Evolutionary conservation across 345 rosid genomes (phyloP).

Genomic region (Physaria fendleri): DNA sequence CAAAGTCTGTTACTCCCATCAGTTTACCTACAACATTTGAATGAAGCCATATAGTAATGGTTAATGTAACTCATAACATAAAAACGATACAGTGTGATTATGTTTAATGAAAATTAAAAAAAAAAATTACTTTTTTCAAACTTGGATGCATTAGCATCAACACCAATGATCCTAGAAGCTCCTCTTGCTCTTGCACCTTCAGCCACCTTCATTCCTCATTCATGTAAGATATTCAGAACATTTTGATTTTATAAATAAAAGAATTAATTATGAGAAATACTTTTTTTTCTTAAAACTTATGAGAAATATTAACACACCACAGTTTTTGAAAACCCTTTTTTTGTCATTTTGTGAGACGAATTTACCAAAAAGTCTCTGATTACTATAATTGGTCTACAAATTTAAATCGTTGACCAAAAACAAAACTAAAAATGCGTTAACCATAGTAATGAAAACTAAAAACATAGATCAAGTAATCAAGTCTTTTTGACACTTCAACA

Average conservation of each 20-base stretch:
- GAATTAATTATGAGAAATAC: too few species aligned
- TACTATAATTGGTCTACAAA: too few species aligned
- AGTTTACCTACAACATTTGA: neutral
- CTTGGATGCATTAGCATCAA: slow-evolving; percentile 48
- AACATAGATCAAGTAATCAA: too few species aligned
- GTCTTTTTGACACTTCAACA: too few species aligned
- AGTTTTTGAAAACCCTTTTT: too few species aligned
- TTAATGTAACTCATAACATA: neutral
- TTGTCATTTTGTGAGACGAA: too few species aligned
- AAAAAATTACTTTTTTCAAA: slow-evolving; percentile 37
- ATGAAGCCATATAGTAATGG: neutral
- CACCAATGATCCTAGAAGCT: slow-evolving; percentile 55
- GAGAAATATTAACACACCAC: too few species aligned
- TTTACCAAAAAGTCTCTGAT: too few species aligned
- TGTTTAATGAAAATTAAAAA: neutral
- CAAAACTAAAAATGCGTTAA: too few species aligned
- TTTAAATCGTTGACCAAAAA: too few species aligned
- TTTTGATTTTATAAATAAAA: neutral
- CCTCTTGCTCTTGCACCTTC: slow-evolving; percentile 63
- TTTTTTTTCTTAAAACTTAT: too few species aligned
- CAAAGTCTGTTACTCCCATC: slow-evolving; percentile 30
- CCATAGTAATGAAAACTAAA: too few species aligned
- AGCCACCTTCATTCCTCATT: slow-evolving; percentile 38
- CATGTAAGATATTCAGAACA: neutral
- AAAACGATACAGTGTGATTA: neutral